These are phyloP conservation scores for Scheffersomyces spartinae DNA, from an alignment of 805 yeast species.

Conservation along the genomic window DNA sequence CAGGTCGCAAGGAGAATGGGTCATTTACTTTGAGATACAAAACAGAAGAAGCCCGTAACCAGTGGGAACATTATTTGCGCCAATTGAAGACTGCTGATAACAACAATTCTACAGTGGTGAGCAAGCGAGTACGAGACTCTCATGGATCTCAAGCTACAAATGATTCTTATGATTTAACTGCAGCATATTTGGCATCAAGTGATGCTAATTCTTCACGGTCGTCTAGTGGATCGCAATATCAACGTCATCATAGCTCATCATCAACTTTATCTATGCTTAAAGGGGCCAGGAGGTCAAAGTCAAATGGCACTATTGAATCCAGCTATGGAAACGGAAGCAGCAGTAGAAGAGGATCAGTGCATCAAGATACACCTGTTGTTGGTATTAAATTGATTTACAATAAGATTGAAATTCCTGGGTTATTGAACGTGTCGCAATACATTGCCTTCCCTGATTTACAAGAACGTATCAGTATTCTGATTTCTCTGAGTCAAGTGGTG, in stretches of 20 bases:
- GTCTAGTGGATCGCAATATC: slow-evolving; percentile 18
- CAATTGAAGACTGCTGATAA: slow-evolving; percentile 30
- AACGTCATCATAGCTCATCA: slow-evolving; percentile 30
- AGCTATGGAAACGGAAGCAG: no score
- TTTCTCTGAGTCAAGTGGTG: slow-evolving; percentile 40
- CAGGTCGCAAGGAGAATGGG: slow-evolving; percentile 81
- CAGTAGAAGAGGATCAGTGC: no score
- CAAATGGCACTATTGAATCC: no score
- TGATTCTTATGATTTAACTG: slow-evolving; percentile 14
- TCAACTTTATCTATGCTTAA: slow-evolving; percentile 34
- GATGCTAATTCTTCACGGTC: slow-evolving; percentile 13
- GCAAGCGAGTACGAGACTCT: slow-evolving; percentile 23
- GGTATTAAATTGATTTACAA: slow-evolving; percentile 22
- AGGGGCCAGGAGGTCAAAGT: slow-evolving; percentile 1
- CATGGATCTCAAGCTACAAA: slow-evolving; percentile 15
- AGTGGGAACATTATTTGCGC: slow-evolving; percentile 68
- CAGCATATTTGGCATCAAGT: slow-evolving; percentile 6
- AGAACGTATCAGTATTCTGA: slow-evolving; percentile 43
- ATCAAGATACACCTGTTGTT: no score
- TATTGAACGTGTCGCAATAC: slow-evolving; percentile 14
- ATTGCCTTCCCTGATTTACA: slow-evolving; percentile 42
- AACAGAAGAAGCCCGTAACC: slow-evolving; percentile 71
- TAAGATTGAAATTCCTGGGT: slow-evolving; percentile 16
- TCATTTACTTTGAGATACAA: slow-evolving; percentile 72
- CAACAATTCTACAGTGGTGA: slow-evolving; percentile 24